A percentile compares a stretch with the other conserved stretches of the same genome.
Conservation (phyloP, 495 filamentous ascomycete genomes). For the Parathielavia hyrcaniae region DNA sequence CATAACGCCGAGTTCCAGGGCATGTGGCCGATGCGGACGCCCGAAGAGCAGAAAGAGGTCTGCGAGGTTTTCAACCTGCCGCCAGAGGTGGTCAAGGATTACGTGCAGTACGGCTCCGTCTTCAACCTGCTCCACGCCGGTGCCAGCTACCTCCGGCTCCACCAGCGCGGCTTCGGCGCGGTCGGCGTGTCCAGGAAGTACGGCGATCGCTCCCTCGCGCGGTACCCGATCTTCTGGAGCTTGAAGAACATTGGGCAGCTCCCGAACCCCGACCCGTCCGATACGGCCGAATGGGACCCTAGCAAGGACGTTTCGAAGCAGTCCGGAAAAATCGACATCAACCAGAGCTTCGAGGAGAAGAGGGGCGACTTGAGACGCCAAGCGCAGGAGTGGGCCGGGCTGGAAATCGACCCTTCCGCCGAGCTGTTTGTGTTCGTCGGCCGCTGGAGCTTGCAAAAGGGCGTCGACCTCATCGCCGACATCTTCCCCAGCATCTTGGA, state of each 20-base stretch:
- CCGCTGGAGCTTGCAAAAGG: slow-evolving; percentile 74
- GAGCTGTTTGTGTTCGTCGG: slow-evolving; percentile 76
- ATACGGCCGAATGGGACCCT: slow-evolving; percentile 62
- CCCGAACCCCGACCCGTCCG: slow-evolving; percentile 70
- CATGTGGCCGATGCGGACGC: slow-evolving; percentile 66
- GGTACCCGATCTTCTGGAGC: slow-evolving; percentile 76
- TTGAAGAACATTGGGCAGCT: slow-evolving; percentile 62
- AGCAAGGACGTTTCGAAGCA: slow-evolving; percentile 38
- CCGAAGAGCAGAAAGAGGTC: slow-evolving; percentile 60
- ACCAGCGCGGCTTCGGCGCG: slow-evolving; percentile 69
- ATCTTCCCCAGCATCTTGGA: slow-evolving; percentile 69
- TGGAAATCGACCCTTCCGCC: slow-evolving; percentile 58
- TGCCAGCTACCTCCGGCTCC: slow-evolving; percentile 65
- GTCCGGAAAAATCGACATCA: slow-evolving; percentile 49
- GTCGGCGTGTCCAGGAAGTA: slow-evolving; percentile 73
- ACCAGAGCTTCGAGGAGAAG: slow-evolving; percentile 52
- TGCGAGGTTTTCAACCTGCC: slow-evolving; percentile 64
- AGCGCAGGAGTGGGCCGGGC: slow-evolving; percentile 71
- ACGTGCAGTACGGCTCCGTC: slow-evolving; percentile 64
- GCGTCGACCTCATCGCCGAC: slow-evolving; percentile 71
- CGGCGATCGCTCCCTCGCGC: slow-evolving; percentile 64
- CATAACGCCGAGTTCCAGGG: slow-evolving; percentile 66
- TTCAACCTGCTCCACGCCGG: slow-evolving; percentile 70
- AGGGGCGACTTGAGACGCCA: slow-evolving; percentile 56
- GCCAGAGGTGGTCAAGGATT: slow-evolving; percentile 45